A percentile compares a stretch with the other conserved stretches of the same genome.
Conservation (phyloP, 306 rosid genomes). For the Vigna trinervia region DNA sequence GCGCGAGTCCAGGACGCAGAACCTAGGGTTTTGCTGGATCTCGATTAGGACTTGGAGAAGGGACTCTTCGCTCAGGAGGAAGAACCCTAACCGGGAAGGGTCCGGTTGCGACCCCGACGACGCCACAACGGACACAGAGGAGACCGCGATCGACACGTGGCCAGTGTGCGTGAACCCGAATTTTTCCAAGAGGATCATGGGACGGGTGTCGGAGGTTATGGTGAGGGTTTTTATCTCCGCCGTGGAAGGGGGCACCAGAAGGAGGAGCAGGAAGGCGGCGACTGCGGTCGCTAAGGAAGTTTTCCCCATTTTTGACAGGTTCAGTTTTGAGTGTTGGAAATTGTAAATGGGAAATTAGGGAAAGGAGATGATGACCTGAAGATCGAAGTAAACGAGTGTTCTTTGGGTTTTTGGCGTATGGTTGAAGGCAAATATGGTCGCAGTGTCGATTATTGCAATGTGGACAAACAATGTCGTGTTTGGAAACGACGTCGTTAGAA, state of each 20-base stretch:
- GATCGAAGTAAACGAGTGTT: neutral
- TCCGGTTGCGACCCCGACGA: slow-evolving; percentile 26
- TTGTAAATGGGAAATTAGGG: neutral
- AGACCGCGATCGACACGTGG: slow-evolving; percentile 62
- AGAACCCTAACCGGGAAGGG: slow-evolving; percentile 73
- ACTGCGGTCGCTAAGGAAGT: slow-evolving; percentile 44
- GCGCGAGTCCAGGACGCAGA: slow-evolving; percentile 76
- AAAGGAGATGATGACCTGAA: neutral
- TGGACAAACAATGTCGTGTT: neutral
- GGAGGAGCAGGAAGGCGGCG: slow-evolving; percentile 46
- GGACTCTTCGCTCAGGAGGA: slow-evolving; percentile 80
- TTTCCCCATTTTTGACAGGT: slow-evolving; percentile 50
- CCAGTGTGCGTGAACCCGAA: slow-evolving; percentile 92
- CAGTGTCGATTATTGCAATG: neutral
- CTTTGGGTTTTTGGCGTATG: neutral
- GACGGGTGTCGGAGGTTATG: slow-evolving; percentile 67
- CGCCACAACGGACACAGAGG: slow-evolving; percentile 56
- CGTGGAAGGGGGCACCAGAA: slow-evolving; percentile 46
- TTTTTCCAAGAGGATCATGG: slow-evolving; percentile 85
- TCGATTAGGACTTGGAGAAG: slow-evolving; percentile 83
- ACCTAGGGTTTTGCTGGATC: slow-evolving; percentile 76
- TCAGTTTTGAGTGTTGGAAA: neutral
- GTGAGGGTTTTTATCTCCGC: slow-evolving; percentile 85
- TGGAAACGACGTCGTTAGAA: slow-evolving; percentile 17
- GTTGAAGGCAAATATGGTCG: slow-evolving; percentile 13